Base-by-base conservation (phyloP, 108 stramenopile genomes). In the Nannochloropsis salina region DNA sequence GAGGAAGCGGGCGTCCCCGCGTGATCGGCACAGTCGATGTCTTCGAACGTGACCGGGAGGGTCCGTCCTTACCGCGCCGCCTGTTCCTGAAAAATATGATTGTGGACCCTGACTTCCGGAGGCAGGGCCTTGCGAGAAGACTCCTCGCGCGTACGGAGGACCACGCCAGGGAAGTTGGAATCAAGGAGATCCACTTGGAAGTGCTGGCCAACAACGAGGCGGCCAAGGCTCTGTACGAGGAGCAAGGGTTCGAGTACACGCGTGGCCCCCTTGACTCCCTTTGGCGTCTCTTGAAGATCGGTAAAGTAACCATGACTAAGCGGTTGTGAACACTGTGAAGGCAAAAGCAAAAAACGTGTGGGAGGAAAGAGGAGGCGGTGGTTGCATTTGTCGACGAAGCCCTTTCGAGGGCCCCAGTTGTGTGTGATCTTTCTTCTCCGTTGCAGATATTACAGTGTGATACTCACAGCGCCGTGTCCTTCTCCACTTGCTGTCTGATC, bases 11-110 rank as follows among this genome's bases (percentile, higher is more conserved):
- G 20, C 2, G 0, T n/a, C 2, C 61, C 61, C 61, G 61, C 20
- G 61, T 74, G 61, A n/a, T 74, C 20, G 61, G 61, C 1, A 74
- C 61, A 0, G 61, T 74, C 20, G 61, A 74, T 74, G 61, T 74
- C 2, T 74, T 74, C n/a, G 61, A 74, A 74, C 61, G 61, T n/a
- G 61, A 74, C 20, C 20, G 20, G 61, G 61, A 74, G n/a, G 61
- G 61, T n/a, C n/a, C 61, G 61, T 4, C 61, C 15, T 74, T 74
- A 74, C 61, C 61, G 4, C 61, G 61, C 15, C 15, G 61, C 4
- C n/a, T 74, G 8, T 74, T 74, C n/a, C 61, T 74, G 4, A 74
- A 74, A n/a, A 74, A 74, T 74, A 74, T 74, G 61, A 74, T 74
- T 6, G 61, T 74, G 61, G 61, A 74, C 61, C 6, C 15, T 4